phyloP scores from a whole-genome alignment of 345 rosid genomes.

The Populus davidiana region DNA sequence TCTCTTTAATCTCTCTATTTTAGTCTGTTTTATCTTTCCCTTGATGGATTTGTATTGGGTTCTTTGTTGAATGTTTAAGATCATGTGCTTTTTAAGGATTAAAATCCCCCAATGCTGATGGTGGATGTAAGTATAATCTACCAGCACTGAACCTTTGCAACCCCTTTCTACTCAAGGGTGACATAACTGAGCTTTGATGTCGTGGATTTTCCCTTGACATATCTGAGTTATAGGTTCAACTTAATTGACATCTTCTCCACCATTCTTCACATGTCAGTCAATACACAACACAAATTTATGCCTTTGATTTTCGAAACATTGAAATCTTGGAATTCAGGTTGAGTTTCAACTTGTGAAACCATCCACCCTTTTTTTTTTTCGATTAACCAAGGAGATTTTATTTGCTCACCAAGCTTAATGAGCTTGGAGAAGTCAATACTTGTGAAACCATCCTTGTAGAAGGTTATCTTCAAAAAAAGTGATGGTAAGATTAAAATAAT shows the following conservation, averaged over 20 bases:
- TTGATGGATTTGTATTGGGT: neutral
- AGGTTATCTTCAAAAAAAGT: neutral
- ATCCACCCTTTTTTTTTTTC: too few relatives aligned
- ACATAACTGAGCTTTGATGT: neutral
- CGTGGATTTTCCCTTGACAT: neutral
- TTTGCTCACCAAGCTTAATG: neutral
- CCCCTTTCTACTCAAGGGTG: neutral
- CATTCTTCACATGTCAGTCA: neutral
- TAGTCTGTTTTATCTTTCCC: neutral
- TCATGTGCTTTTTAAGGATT: neutral
- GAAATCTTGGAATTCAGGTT: neutral
- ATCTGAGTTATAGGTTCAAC: neutral
- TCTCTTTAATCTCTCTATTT: neutral
- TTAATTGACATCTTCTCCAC: neutral
- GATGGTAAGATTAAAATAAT: too few relatives aligned
- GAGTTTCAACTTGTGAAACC: neutral
- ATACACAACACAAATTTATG: neutral
- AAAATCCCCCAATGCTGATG: neutral
- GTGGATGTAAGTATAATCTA: neutral
- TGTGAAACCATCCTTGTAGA: neutral
- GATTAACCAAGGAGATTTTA: neutral
- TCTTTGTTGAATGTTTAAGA: neutral
- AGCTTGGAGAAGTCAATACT: neutral
- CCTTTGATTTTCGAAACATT: neutral
- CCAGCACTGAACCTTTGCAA: neutral